Conservation (phyloP, 768 basidiomycete genomes). For the Phaeotremella skinneri region DNA sequence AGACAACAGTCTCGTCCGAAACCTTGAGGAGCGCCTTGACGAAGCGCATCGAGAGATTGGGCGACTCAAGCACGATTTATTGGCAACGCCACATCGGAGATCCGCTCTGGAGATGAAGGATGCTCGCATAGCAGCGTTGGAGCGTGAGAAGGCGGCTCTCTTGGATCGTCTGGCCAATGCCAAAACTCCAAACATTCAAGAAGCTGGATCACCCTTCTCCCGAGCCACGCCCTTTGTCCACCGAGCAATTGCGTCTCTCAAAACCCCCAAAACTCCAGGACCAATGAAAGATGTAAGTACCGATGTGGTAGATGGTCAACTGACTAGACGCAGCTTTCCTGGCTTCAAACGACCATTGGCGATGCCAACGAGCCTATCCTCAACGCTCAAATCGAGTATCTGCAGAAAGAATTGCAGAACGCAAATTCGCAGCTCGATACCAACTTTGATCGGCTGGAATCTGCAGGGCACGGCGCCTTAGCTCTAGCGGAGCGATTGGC, state of each 20-base stretch:
- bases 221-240: conserved; percentile 34
- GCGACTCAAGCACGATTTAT: conserved; percentile 39
- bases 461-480: conserved; percentile 41
- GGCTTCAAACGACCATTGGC: conserved; percentile 42
- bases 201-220: conserved; percentile 36
- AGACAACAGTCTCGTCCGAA: conserved; percentile 26
- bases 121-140: conserved; percentile 36
- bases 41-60: conserved; percentile 45
- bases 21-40: conserved; percentile 39
- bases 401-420: conserved; percentile 39
- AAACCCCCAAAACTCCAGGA: conserved; percentile 44
- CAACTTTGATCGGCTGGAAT: conserved; percentile 48
- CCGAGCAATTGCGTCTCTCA: conserved; percentile 32
- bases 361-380: conserved; percentile 38
- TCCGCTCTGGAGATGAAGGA: conserved; percentile 35
- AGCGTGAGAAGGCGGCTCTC: conserved; percentile 44
- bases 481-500: conserved; percentile 44
- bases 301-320: not conserved
- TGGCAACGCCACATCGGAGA: conserved; percentile 31
- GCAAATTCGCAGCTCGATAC: conserved; percentile 44
- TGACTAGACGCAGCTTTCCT: conserved; percentile 32
- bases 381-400: conserved; percentile 37
- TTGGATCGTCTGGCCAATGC: conserved; percentile 23
- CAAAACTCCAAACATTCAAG: conserved; percentile 8
- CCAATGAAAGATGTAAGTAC: conserved; percentile 38